Evolutionary conservation across 768 basidiomycete species (phyloP).

Genomic region (Boletus tylopilopsis): DNA sequence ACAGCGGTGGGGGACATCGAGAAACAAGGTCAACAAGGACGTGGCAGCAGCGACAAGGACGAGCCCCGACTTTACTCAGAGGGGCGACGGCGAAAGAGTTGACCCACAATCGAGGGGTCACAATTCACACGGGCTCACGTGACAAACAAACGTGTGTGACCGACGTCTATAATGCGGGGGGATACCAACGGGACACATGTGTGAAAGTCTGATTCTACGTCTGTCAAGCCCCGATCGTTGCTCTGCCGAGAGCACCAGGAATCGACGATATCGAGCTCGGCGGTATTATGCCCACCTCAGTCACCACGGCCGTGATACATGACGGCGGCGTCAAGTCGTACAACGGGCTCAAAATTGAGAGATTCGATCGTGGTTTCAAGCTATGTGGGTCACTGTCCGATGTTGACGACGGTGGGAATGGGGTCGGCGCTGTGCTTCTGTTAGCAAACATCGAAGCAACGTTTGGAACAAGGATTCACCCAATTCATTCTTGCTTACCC

Average conservation of each 20-base stretch:
- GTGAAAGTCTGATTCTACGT: conserved; percentile 6
- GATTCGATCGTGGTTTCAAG: conserved; percentile 41
- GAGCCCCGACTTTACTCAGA: conserved; percentile 1
- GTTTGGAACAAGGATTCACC: conserved; percentile 44
- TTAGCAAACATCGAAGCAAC: neutral
- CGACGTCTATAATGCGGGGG: neutral
- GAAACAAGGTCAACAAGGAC: conserved; percentile 3
- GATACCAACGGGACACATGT: neutral
- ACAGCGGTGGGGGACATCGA: conserved; percentile 25
- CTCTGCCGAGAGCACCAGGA: conserved; percentile 55
- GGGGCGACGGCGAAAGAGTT: neutral
- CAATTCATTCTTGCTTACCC: conserved; percentile 93
- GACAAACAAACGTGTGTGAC: conserved; percentile 21
- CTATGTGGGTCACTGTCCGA: conserved; percentile 4
- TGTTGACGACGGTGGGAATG: conserved; percentile 18
- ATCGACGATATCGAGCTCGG: conserved; percentile 87
- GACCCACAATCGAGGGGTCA: conserved; percentile 3
- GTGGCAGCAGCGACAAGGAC: conserved; percentile 9
- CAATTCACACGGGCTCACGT: conserved; percentile 13
- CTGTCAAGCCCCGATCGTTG: conserved; percentile 21
- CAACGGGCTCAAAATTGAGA: conserved; percentile 80
- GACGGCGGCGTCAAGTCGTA: conserved; percentile 94
- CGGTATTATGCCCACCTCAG: conserved; percentile 94
- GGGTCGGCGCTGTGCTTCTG: conserved; percentile 24
- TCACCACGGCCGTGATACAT: conserved; percentile 93